Conservation (phyloP, 441 rosid genomes). For the Melastoma candidum region DNA sequence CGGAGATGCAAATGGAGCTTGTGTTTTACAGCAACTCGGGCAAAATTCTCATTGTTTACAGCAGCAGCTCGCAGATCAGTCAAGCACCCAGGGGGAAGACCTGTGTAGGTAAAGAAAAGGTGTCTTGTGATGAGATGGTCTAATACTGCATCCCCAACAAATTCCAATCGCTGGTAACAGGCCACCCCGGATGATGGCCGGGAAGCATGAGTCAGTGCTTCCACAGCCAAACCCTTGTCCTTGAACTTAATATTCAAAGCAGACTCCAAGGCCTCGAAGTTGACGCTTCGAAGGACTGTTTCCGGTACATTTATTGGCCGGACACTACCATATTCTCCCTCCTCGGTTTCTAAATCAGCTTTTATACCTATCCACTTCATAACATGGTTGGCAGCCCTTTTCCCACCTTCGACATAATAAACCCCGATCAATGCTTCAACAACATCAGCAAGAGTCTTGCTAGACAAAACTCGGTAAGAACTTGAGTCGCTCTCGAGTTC, state of each 20-base stretch:
- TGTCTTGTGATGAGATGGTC: slow-evolving; percentile 95
- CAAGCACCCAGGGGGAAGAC: slow-evolving; percentile 95
- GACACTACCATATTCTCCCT: slow-evolving; percentile 23
- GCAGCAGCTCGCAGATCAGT: slow-evolving; percentile 99
- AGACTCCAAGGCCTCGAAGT: slow-evolving; percentile 69
- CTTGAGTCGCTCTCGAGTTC: slow-evolving; percentile 93
- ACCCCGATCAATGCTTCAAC: slow-evolving; percentile 97
- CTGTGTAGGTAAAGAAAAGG: slow-evolving; percentile 82
- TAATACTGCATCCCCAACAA: slow-evolving; percentile 97
- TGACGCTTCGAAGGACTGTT: slow-evolving; percentile 66
- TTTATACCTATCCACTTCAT: slow-evolving; percentile 96
- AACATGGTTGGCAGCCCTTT: slow-evolving; percentile 79
- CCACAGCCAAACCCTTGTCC: slow-evolving; percentile 61
- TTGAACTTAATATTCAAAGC: slow-evolving; percentile 56
- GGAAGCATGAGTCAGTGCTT: slow-evolving; percentile 97
- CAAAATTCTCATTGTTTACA: slow-evolving; percentile 97
- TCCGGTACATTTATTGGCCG: slow-evolving; percentile 59
- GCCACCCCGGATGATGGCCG: slow-evolving; percentile 95
- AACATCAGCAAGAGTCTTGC: slow-evolving; percentile 98
- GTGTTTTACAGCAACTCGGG: slow-evolving; percentile 97
- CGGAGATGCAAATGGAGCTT: slow-evolving; percentile 86
- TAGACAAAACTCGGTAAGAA: slow-evolving; percentile 90
- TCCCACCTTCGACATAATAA: slow-evolving; percentile 93
- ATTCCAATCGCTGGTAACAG: slow-evolving; percentile 91
- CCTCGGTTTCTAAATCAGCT: slow-evolving; percentile 74